phyloP scores from a whole-genome alignment of 805 yeast genomes.

The Kuraishia cidri region DNA sequence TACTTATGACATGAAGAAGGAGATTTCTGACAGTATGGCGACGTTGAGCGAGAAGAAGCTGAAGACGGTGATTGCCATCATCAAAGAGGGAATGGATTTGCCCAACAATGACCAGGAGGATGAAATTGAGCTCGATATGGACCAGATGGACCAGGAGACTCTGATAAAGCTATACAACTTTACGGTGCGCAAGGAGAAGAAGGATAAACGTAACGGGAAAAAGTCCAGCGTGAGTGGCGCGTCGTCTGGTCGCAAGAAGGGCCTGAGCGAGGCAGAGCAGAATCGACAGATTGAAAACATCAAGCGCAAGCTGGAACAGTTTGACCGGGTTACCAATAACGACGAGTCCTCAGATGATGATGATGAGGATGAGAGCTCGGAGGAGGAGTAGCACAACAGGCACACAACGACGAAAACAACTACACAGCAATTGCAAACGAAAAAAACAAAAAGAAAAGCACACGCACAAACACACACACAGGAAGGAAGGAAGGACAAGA shows the following conservation, averaged over 20 bases:
- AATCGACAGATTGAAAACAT: constrained; percentile 59
- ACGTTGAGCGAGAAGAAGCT: constrained; percentile 70
- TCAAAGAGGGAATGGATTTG: constrained; percentile 66
- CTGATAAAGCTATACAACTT: constrained; percentile 77
- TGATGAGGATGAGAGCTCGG: constrained; percentile 58
- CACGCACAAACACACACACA: no score
- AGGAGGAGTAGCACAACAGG: constrained; percentile 56
- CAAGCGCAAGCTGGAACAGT: constrained; percentile 67
- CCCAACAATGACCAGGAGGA: constrained; percentile 47
- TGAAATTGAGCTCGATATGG: constrained; percentile 96
- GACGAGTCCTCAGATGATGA: constrained; percentile 41
- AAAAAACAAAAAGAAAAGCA: no score
- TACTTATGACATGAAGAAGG: constrained; percentile 95
- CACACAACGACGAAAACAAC: no score
- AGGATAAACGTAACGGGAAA: constrained; percentile 24
- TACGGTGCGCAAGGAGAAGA: constrained; percentile 42
- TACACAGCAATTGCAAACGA: no score
- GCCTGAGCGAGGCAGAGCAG: constrained; percentile 58
- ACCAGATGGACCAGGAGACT: constrained; percentile 78
- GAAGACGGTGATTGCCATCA: constrained; percentile 75
- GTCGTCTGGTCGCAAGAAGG: constrained; percentile 26
- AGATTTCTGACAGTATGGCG: constrained; percentile 78
- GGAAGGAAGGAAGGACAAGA: no score
- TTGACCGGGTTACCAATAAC: constrained; percentile 40
- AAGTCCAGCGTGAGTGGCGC: constrained; percentile 6